These are phyloP conservation scores for Carpinus fangiana DNA, from an alignment of 306 rosid genomes.

Conservation along the genomic window DNA sequence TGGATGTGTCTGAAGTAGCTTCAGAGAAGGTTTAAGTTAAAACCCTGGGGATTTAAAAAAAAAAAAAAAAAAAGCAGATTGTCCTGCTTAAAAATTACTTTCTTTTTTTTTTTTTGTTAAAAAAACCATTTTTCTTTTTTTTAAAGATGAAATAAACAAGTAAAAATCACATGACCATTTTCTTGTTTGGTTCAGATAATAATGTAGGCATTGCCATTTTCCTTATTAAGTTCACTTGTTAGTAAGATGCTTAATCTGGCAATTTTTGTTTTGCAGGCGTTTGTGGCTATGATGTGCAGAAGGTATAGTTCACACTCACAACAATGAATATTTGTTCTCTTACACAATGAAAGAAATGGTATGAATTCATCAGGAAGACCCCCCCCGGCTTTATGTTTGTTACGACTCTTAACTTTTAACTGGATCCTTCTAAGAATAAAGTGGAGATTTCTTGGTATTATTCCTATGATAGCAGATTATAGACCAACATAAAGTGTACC, in stretches of 20 bases:
- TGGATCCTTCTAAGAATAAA: neutral
- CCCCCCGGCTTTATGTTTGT: no score
- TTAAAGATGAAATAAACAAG: neutral
- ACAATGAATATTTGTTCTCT: neutral
- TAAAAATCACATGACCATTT: neutral
- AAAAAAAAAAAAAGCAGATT: no score
- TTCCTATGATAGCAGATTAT: neutral
- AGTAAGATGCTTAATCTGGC: slow-evolving; percentile 2
- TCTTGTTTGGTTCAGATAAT: neutral
- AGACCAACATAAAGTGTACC: neutral
- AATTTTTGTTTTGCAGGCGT: slow-evolving; percentile 31
- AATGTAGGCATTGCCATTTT: neutral
- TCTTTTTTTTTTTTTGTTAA: neutral
- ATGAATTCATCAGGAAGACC: neutral
- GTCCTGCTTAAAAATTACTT: neutral
- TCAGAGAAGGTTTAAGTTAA: neutral
- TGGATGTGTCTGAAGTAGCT: neutral
- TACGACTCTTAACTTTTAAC: neutral
- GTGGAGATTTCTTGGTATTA: neutral
- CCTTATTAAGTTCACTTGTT: slow-evolving; percentile 9
- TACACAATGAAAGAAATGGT: neutral
- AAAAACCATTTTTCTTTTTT: neutral
- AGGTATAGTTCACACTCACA: slow-evolving; percentile 27
- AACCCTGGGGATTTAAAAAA: neutral
- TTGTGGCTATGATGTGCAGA: slow-evolving; percentile 41